Conservation (phyloP, 345 rosid species). For the Populus pruinosa region DNA sequence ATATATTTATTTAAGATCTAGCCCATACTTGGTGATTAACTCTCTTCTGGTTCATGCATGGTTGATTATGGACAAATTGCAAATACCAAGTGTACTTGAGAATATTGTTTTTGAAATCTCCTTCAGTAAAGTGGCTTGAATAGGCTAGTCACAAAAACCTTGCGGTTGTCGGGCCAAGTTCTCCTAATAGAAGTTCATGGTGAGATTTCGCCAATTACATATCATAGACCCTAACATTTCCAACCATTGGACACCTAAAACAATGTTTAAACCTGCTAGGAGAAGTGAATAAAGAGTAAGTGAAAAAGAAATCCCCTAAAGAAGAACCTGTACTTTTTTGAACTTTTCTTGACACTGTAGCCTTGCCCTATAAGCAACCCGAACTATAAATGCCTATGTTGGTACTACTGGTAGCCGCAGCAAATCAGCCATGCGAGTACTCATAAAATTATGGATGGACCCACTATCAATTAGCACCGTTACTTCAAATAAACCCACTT, state of each 20-base stretch:
- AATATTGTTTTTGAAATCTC: too few species aligned
- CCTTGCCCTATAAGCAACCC: background rate
- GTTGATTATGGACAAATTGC: background rate
- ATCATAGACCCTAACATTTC: background rate
- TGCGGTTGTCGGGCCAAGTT: background rate
- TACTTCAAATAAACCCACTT: too few species aligned
- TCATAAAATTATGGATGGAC: too few species aligned
- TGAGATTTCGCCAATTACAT: background rate
- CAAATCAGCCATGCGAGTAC: too few species aligned
- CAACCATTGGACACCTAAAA: background rate
- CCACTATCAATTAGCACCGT: too few species aligned
- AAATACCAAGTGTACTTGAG: background rate
- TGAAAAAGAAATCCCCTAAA: background rate
- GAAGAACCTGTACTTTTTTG: too few species aligned
- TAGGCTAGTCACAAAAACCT: background rate
- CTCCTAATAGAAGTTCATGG: background rate
- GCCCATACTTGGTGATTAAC: rapidly evolving
- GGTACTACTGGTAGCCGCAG: too few species aligned
- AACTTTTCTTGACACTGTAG: background rate
- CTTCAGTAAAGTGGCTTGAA: too few species aligned
- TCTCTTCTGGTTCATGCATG: rapidly evolving
- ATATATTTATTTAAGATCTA: background rate
- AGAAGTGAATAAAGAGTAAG: background rate
- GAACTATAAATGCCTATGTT: too few species aligned
- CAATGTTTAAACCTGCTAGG: background rate